Evolutionary conservation across 495 filamentous ascomycete genomes (phyloP), one percentile per base, ranked within the genome.

Genomic region (Penicillium salamii): DNA sequence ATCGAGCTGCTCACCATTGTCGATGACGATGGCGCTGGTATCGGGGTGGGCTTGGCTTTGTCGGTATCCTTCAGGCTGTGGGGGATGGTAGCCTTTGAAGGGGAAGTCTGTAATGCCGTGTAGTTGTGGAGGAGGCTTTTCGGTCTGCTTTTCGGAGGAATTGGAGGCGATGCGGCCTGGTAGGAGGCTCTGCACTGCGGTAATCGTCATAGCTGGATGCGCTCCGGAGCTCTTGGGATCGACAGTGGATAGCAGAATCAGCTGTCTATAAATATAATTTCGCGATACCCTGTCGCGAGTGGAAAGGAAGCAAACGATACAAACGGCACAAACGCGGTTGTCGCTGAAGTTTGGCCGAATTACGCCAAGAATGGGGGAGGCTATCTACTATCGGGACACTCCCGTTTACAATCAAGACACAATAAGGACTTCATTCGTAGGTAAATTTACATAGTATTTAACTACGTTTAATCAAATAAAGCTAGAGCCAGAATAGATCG

Each of bases 21-120:
- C 93, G 57, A 98, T 98, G 50, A 98, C 88, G 57, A 98, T 96
- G 29, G 91, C 89, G 39, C 79, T 85, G 8, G 78, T 73, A 24
- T 68, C 66, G 39, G 73, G 71, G 53, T 68, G 75, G 14, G 72
- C 69, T 46, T 76, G 76, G 66, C 80, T 89, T 57, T 78, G 77
- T 54, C 76, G 74, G 53, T 81, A 85, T 14, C 83, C 86, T 55
- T 89, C 85, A 6, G 79, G 61, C 53, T 89, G 85, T 4, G 84
- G 78, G 38, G 84, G 69, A 18, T 84, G 72, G 53, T 82, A 86
- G 50, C 86, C 84, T 57, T 86, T 85, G 68, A 93, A 96, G 24
- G 84, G 86, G 32, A 83, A 85, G 57, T 97, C 91, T 58, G 79
- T 79, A 46, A 84, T 80, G 35, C 61, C 58, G 62, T 77, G 80